These are phyloP conservation scores for Pseudoscleropodium purum DNA, from an alignment of 225 moss, liverwort and hornwort genomes.

Conservation along the genomic window DNA sequence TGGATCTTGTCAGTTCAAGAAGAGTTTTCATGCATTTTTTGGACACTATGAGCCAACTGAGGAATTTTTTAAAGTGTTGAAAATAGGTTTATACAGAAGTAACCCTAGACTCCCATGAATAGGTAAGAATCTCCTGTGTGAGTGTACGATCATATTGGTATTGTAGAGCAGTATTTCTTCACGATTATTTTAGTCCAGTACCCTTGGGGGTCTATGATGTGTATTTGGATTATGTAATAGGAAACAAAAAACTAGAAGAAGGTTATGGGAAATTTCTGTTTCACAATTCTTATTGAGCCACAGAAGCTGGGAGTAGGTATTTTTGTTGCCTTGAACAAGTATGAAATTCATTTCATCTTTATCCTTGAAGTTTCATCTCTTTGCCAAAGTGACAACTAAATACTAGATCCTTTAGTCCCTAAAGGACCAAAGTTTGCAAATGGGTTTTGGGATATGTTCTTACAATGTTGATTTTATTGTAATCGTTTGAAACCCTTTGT, in stretches of 20 bases:
- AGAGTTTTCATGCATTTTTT: neutral
- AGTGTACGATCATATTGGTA: no score
- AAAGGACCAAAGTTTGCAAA: neutral
- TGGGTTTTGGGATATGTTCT: neutral
- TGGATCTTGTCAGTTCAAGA: no score
- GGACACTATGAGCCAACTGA: no score
- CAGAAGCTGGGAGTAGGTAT: neutral
- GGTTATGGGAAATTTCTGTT: neutral
- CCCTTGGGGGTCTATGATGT: neutral
- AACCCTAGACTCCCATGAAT: neutral
- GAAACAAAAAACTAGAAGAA: neutral
- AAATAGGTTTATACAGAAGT: no score
- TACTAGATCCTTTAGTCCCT: neutral
- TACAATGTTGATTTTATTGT: neutral
- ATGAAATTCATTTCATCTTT: neutral
- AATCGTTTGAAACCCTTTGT: neutral
- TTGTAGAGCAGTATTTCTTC: neutral
- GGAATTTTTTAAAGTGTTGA: neutral
- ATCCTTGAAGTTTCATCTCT: neutral
- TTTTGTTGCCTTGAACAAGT: neutral
- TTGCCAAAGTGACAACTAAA: neutral
- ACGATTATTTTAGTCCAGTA: neutral
- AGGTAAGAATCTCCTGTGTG: neutral
- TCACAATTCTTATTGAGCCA: no score
- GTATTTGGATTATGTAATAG: no score